Conservation (phyloP, 2,329 filamentous ascomycete genomes). For the Sporothrix dimorphospora region DNA sequence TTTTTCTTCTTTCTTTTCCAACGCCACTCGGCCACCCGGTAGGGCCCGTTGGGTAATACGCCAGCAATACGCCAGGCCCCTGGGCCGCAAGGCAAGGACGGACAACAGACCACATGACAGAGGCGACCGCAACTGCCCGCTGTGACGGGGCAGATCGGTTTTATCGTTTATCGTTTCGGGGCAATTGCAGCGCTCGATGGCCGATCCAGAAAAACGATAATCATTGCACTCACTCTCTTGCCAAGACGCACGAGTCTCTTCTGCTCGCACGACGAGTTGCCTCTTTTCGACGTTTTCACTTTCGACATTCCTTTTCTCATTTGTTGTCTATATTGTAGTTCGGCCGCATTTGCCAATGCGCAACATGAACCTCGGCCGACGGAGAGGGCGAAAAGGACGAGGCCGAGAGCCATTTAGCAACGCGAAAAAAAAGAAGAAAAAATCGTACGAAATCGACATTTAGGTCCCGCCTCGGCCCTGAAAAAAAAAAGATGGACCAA, state of each 20-base stretch:
- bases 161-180: not conserved
- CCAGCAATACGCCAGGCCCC: not conserved
- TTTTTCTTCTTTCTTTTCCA: not conserved
- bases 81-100: not conserved
- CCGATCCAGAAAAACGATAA: constrained; percentile 10
- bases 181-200: not conserved
- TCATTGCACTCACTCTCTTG: constrained; percentile 8
- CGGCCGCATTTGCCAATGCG: not conserved
- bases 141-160: not conserved
- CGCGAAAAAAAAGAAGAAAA: not conserved
- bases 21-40: constrained; percentile 7
- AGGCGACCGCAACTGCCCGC: not conserved
- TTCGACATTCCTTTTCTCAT: not conserved
- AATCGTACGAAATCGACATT: not conserved
- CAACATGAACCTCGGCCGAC: not conserved
- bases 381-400: not conserved
- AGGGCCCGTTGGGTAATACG: not conserved
- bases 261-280: constrained; percentile 10
- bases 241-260: not conserved
- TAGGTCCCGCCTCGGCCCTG: constrained; percentile 8
- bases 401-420: not conserved
- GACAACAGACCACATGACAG: not conserved
- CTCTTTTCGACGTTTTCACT: constrained; percentile 4
- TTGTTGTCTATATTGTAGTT: not conserved
- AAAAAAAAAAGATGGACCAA: not conserved